Evolutionary conservation across 176 grass and related monocot species (phyloP).

Genomic region (Musa schizocarpa): DNA sequence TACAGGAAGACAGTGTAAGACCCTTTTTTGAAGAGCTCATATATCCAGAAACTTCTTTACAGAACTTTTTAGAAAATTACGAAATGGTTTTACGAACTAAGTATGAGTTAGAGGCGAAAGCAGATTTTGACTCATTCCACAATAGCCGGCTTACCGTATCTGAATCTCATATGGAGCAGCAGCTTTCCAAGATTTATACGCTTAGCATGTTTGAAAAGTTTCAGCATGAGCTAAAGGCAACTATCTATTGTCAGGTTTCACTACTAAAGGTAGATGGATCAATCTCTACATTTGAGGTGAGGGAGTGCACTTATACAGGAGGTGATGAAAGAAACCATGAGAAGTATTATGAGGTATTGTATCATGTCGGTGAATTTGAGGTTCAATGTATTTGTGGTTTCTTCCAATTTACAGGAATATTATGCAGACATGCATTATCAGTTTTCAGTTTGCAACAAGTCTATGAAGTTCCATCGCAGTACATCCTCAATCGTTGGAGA

Average conservation of each 20-base stretch:
- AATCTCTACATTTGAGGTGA: slow-evolving; percentile 41
- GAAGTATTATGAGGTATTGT: slow-evolving; percentile 57
- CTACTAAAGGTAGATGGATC: slow-evolving; percentile 31
- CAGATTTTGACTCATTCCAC: slow-evolving; percentile 51
- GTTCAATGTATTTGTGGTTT: slow-evolving; percentile 55
- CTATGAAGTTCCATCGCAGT: slow-evolving; percentile 46
- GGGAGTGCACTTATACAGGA: slow-evolving; percentile 36
- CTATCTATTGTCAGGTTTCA: slow-evolving; percentile 39
- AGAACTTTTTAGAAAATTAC: slow-evolving; percentile 41
- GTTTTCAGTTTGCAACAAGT: slow-evolving; percentile 59
- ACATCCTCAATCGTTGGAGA: slow-evolving; percentile 57
- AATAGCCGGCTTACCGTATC: slow-evolving; percentile 32
- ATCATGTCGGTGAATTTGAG: slow-evolving; percentile 36
- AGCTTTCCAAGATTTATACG: slow-evolving; percentile 61
- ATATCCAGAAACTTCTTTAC: slow-evolving; percentile 39
- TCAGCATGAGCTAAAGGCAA: slow-evolving; percentile 60
- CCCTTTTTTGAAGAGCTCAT: slow-evolving; percentile 50
- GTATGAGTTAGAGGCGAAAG: slow-evolving; percentile 50
- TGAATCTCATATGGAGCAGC: slow-evolving; percentile 58
- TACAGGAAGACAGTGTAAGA: slow-evolving; percentile 25
- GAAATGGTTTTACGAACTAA: slow-evolving; percentile 37
- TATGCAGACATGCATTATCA: slow-evolving; percentile 57
- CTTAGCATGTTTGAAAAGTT: slow-evolving; percentile 57
- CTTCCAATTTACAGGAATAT: slow-evolving; percentile 53
- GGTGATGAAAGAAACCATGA: slow-evolving; percentile 26